Conservation (phyloP, 2,329 filamentous ascomycete genomes). For the Aspergillus intermedius region DNA sequence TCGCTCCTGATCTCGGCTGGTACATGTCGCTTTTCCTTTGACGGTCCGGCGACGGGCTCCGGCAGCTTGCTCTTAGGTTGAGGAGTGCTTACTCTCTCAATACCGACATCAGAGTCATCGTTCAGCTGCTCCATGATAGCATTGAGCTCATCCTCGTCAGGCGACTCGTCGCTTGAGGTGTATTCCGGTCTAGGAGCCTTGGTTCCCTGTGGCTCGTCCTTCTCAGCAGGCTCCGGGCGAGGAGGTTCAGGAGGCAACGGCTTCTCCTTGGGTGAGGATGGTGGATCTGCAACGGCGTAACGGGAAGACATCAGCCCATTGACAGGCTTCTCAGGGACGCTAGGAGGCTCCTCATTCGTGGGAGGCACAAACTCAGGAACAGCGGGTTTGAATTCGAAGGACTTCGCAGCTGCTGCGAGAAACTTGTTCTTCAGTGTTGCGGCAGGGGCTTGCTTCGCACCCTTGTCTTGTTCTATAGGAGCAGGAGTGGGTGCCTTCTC, state of each 20-base stretch:
- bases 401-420: slow-evolving; percentile 63
- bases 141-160: slow-evolving; percentile 68
- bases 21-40: slow-evolving; percentile 48
- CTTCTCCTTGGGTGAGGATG: slow-evolving; percentile 15
- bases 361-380: slow-evolving; percentile 24
- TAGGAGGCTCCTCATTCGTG: slow-evolving; percentile 7
- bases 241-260: slow-evolving; percentile 7
- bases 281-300: slow-evolving; percentile 26
- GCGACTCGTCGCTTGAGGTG: slow-evolving; percentile 26
- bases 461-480: slow-evolving; percentile 1
- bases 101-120: slow-evolving; percentile 64
- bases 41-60: slow-evolving; percentile 41
- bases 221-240: slow-evolving; percentile 5
- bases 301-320: slow-evolving; percentile 25
- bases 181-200: slow-evolving; percentile 8
- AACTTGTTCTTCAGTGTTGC: slow-evolving; percentile 42
- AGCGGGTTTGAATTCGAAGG: slow-evolving; percentile 52
- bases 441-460: slow-evolving; percentile 10
- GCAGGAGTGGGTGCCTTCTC: slow-evolving; percentile 7
- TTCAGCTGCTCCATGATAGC: slow-evolving; percentile 84
- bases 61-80: slow-evolving; percentile 13
- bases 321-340: slow-evolving; percentile 12
- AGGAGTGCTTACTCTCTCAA: slow-evolving; percentile 53
- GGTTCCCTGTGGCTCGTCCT: slow-evolving; percentile 3
- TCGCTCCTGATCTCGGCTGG: slow-evolving; percentile 56